Percentiles rank a stretch among this genome's conserved stretches.
phyloP scores from a whole-genome alignment of 1,139 yeast genomes.

The Arxiozyma heterogenica region DNA sequence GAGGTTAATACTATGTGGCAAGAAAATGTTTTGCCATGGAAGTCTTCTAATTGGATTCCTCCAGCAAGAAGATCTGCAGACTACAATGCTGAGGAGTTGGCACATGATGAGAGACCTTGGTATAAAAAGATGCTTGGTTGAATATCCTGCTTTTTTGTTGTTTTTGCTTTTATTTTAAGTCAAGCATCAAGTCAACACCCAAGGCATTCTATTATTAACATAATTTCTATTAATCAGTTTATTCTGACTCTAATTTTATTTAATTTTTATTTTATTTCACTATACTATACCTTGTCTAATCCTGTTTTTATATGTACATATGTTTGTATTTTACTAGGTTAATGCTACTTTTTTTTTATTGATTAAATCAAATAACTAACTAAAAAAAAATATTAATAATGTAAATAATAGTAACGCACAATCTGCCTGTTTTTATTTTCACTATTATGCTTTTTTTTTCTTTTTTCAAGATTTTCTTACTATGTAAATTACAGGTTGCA shows the following conservation, averaged over 20 bases:
- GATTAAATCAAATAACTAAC: not conserved
- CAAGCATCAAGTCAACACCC: not conserved
- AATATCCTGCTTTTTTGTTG: not conserved
- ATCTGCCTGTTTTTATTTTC: too few relatives aligned
- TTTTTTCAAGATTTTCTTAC: too few relatives aligned
- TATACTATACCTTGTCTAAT: too few relatives aligned
- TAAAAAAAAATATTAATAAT: too few relatives aligned
- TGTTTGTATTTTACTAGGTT: too few relatives aligned
- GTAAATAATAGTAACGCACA: too few relatives aligned
- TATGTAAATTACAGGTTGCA: too few relatives aligned
- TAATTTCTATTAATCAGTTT: not conserved
- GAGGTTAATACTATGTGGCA: slow-evolving; percentile 14
- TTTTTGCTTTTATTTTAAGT: not conserved
- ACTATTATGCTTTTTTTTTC: too few relatives aligned
- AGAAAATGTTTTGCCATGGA: slow-evolving; percentile 13
- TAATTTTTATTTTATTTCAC: not conserved
- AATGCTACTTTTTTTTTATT: not conserved
- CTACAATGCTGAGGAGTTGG: slow-evolving; percentile 7
- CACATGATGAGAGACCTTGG: slow-evolving; percentile 5
- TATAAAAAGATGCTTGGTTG: slow-evolving; percentile 5
- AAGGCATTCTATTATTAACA: not conserved
- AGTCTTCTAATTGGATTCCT: slow-evolving; percentile 11
- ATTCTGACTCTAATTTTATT: not conserved
- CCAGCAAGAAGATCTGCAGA: slow-evolving; percentile 7
- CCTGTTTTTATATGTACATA: not conserved